Conservation (phyloP, 2,329 filamentous ascomycete genomes). For the Diaporthe humulicola region DNA sequence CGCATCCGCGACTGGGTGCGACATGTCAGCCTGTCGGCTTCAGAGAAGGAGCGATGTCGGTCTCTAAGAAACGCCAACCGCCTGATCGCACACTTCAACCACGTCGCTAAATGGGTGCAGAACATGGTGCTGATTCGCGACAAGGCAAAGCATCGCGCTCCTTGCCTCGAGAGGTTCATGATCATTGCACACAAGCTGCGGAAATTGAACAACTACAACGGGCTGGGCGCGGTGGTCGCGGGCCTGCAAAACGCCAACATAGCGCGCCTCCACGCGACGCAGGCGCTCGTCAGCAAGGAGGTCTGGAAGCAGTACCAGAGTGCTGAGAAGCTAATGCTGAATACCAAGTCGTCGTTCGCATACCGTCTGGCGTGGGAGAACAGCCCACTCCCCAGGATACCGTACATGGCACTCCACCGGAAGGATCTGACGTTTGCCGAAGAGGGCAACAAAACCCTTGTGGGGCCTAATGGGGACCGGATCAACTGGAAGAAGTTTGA, state of each 20-base stretch:
- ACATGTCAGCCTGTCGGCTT: constrained; percentile 82
- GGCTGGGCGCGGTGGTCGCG: constrained; percentile 91
- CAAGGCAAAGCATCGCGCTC: constrained; percentile 93
- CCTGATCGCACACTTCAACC: constrained; percentile 94
- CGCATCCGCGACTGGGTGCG: constrained; percentile 92
- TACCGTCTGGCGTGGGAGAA: constrained; percentile 99
- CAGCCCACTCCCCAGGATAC: constrained; percentile 88
- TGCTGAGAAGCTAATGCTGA: constrained; percentile 91
- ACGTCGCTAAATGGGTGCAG: constrained; percentile 84
- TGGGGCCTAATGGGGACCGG: constrained; percentile 78
- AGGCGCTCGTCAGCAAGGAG: constrained; percentile 78
- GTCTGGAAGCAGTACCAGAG: constrained; percentile 88
- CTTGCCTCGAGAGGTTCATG: constrained; percentile 97
- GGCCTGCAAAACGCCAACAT: constrained; percentile 92
- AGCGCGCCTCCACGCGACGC: constrained; percentile 84
- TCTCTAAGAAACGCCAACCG: constrained; percentile 89
- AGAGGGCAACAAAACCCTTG: constrained; percentile 90
- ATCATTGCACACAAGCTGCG: constrained; percentile 86
- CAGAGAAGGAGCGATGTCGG: constrained; percentile 80
- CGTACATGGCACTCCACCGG: constrained; percentile 90
- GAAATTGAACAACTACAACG: constrained; percentile 96
- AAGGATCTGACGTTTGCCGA: constrained; percentile 93
- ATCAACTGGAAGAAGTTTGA: constrained; percentile 99
- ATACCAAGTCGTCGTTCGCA: constrained; percentile 91
- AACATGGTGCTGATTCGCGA: constrained; percentile 90